A percentile compares a stretch with the other conserved stretches of the same genome.
Conservation (phyloP, 1,139 yeast genomes). For the Candida sojae region DNA sequence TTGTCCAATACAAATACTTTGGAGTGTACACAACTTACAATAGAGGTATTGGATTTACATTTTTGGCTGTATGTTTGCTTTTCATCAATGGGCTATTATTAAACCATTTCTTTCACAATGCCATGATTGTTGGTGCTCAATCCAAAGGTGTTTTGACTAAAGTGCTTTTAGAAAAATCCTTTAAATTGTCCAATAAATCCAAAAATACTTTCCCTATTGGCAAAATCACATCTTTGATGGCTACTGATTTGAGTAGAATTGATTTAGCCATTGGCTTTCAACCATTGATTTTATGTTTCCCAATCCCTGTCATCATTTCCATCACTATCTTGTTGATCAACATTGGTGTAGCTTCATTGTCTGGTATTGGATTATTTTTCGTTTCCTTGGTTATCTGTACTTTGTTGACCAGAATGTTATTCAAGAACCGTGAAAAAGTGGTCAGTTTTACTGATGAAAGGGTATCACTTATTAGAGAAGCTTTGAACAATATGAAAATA, state of each 20-base stretch:
- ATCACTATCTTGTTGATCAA: constrained; percentile 34
- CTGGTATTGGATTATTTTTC: constrained; percentile 46
- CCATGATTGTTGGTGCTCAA: constrained; percentile 53
- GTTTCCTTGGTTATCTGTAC: constrained; percentile 42
- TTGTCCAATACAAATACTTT: constrained; percentile 38
- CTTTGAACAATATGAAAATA: constrained; percentile 41
- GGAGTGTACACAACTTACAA: constrained; percentile 35
- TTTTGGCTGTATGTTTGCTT: constrained; percentile 42
- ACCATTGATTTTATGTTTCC: constrained; percentile 46
- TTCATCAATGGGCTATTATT: constrained; percentile 43
- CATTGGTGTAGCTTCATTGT: constrained; percentile 43
- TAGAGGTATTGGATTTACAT: constrained; percentile 43
- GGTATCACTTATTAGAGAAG: constrained; percentile 47
- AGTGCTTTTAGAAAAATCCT: constrained; percentile 39
- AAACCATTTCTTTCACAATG: constrained; percentile 46
- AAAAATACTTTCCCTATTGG: constrained; percentile 41
- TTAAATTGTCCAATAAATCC: constrained; percentile 36
- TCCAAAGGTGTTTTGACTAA: constrained; percentile 44
- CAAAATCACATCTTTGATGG: constrained; percentile 44
- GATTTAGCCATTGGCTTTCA: constrained; percentile 51
- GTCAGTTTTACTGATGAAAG: constrained; percentile 44
- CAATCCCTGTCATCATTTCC: constrained; percentile 46
- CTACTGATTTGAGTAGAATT: constrained; percentile 48
- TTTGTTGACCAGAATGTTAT: constrained; percentile 35
- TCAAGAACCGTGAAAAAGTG: constrained; percentile 39